Percentiles rank a stretch among this genome's conserved stretches.
These are phyloP conservation scores for Singerocomus inundabilis DNA, from an alignment of 1,284 basidiomycete species.

Conservation along the genomic window DNA sequence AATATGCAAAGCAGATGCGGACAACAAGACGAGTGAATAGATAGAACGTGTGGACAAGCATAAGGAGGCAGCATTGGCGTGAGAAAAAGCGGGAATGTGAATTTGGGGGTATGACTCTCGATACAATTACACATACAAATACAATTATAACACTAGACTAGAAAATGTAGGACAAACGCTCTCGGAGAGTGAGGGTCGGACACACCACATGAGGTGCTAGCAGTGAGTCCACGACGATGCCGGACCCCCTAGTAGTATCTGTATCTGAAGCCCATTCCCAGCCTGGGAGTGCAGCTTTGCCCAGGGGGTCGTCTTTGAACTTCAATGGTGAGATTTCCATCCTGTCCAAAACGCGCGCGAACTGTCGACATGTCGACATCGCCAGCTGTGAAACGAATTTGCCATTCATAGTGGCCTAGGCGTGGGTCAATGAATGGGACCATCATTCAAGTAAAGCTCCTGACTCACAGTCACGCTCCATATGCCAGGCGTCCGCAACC, in stretches of 20 bases:
- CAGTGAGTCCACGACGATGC: neutral
- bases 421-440: slow-evolving; percentile 5
- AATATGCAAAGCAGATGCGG: slow-evolving; percentile 8
- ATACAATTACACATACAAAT: slow-evolving; percentile 30
- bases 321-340: slow-evolving; percentile 45
- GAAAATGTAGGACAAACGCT: slow-evolving; percentile 9
- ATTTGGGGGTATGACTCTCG: slow-evolving; percentile 14
- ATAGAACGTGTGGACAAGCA: slow-evolving; percentile 5
- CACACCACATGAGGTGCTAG: slow-evolving; percentile 2
- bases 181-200: neutral
- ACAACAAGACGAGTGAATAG: slow-evolving; percentile 8
- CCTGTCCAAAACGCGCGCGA: slow-evolving; percentile 44
- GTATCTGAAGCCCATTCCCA: slow-evolving; percentile 33
- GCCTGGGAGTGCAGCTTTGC: slow-evolving; percentile 21
- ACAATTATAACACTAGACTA: slow-evolving; percentile 23
- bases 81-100: slow-evolving; percentile 4
- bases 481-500: slow-evolving; percentile 58
- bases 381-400: slow-evolving; percentile 44
- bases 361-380: slow-evolving; percentile 50
- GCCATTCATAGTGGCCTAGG: slow-evolving; percentile 57
- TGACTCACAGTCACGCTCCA: slow-evolving; percentile 49
- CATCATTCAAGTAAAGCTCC: slow-evolving; percentile 1
- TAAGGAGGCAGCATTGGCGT: neutral
- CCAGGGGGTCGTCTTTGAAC: slow-evolving; percentile 32
- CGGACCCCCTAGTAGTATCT: slow-evolving; percentile 21